Base-by-base conservation (phyloP, 2,329 filamentous ascomycete genomes). In the Albifimbria verrucaria region DNA sequence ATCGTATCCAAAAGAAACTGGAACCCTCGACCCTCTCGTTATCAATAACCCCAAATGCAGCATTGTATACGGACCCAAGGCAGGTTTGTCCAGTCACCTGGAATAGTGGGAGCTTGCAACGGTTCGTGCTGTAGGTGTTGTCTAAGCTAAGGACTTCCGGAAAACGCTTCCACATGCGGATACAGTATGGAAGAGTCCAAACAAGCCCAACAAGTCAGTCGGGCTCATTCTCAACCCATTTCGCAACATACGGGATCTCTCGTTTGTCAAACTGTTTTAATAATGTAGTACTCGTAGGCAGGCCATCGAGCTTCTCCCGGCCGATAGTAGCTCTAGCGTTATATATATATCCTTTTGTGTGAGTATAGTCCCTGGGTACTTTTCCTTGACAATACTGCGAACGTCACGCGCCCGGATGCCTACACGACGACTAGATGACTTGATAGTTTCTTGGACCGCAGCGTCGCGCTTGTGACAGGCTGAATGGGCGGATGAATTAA, bases 221-320 rank as follows among this genome's bases (percentile, higher is more conserved):
- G 2, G 50, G 53, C 2, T 59, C 21, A 43, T 59, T 49, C 15
- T 52, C 39, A 2, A 46, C 51, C 56, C 52, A 61, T 32, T 59
- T 57, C 3, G 50, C 52, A 48, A 59, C 23, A 48, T 61, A 59
- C 20, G 51, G 54, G 49, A 59, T 49, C 2, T 54, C 28, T 18
- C 18, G 50, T 47, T 59, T 42, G 44, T 61, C 50, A 39, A 61
- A 59, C 9, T 55, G 51, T 47, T 57, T 58, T 39, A 60, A 57
- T 3, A 59, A 46, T 51, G 55, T 55, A 26, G 50, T 53, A 18
- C 52, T 59, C 48, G 55, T 46, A 12, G 21, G 44, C 18, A 49
- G 26, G 12, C 58, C 50, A 28, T 53, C 18, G 10, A 61, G 42
- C 20, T 61, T 59, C 24, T 59, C 53, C 20, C 46, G 45, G 20